Evolutionary conservation across 345 rosid genomes (phyloP), one percentile per base, ranked within the genome.

Genomic region (Excoecaria agallocha): DNA sequence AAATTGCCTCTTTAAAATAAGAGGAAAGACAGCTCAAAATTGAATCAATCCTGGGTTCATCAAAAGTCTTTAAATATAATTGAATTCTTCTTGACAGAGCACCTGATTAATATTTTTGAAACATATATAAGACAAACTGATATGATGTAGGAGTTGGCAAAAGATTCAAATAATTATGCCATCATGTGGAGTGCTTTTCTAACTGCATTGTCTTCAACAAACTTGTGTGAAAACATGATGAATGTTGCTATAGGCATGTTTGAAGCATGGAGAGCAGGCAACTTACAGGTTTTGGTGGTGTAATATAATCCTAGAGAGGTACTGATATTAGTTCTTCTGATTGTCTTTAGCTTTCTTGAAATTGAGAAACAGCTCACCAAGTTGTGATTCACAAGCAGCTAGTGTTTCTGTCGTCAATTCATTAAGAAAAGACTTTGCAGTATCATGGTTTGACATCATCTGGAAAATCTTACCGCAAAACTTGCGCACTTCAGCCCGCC

Each of bases 401-500:
- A 76, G 84, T 43, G 89, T 86, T 55, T 89, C 93, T 0, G 82
- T 71, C 20, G 79, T 78, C 72, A 93, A 66, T 65, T 74, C 77
- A 80, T 84, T 86, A n/a, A 95, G 88, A 48, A 93, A 87, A 17
- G 88, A 66, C 83, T 84, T 89, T 71, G 74, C 76, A 51, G 90
- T 77, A 61, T 86, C 86, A 77, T 84, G 79, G 57, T 81, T 65
- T 38, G 90, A 81, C 12, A 91, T 59, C 52, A 79, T 79, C 80
- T 83, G 92, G 66, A 95, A 90, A 68, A 91, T 76, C 82, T 71
- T 71, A 63, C 82, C 73, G 67, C 92, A 91, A 74, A 83, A 91
- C 81, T 87, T 95, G 35, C 89, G 91, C 45, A 85, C 94, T 65
- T 85, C 93, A 51, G 89, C 86, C 17, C 89, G 79, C 81, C 87